Percentiles rank a stretch among this genome's conserved stretches.
Conservation (phyloP, 306 rosid species). For the Alnus rubra region DNA sequence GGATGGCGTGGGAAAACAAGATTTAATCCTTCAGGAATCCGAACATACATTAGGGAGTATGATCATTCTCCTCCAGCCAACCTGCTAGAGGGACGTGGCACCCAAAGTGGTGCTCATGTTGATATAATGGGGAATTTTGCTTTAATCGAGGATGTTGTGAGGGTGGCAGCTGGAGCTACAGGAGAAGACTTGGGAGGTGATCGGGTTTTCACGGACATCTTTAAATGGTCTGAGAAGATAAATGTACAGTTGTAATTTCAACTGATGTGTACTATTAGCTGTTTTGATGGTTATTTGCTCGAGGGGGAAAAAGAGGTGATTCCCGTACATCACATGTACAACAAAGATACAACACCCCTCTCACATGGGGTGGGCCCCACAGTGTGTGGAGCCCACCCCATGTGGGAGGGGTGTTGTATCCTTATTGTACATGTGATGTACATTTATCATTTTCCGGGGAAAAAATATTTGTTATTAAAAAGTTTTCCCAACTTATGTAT, state of each 20-base stretch:
- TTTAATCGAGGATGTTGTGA: slow-evolving; percentile 69
- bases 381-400: too few species aligned
- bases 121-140: slow-evolving; percentile 92
- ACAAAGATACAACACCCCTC: too few species aligned
- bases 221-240: slow-evolving; percentile 78
- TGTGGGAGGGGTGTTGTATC: too few species aligned
- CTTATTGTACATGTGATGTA: too few species aligned
- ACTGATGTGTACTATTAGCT: too few species aligned
- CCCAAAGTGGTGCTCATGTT: slow-evolving; percentile 88
- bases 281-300: too few species aligned
- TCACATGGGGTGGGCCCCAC: too few species aligned
- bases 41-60: slow-evolving; percentile 60
- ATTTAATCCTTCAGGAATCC: slow-evolving; percentile 70
- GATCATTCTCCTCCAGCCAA: slow-evolving; percentile 79
- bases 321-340: too few species aligned
- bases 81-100: slow-evolving; percentile 77
- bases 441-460: too few species aligned
- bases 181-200: slow-evolving; percentile 85
- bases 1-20: slow-evolving; percentile 84
- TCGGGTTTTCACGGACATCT: slow-evolving; percentile 64
- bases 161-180: slow-evolving; percentile 74
- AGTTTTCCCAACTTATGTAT: too few species aligned
- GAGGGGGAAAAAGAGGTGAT: too few species aligned
- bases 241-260: slow-evolving; percentile 43
- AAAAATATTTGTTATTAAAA: too few species aligned